Evolutionary conservation across 1,139 yeast genomes (phyloP), one percentile per base, ranked within the genome.

Genomic region (Blastobotrys aristatus): DNA sequence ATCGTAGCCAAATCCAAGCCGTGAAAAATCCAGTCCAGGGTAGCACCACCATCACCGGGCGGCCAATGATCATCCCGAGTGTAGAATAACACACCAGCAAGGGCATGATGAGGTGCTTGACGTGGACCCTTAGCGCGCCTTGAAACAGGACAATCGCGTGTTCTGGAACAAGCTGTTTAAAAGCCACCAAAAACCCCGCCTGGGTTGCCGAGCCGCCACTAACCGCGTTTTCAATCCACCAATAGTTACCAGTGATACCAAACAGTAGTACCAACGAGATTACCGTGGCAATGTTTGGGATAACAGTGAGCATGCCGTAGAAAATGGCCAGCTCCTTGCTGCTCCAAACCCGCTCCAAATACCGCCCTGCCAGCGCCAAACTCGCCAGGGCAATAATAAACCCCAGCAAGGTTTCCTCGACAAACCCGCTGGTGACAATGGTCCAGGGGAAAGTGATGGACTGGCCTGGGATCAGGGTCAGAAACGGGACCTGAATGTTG

Each of bases 141-240:
- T 79, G 74, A 61, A 84, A 80, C 36, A 89, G 67, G 24, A 79
- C 77, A 48, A 88, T 75, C 48, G 87, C 82, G 61, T 88, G 95
- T 62, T 90, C 97, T 4, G 97, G 97, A 29, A 86, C 80, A 57
- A 87, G 71, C 65, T 90, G 97, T 65, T 88, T 89, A 63, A 88
- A 79, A 7, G 89, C 94, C 31, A 90, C 95, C 50, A 89, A 69
- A 57, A 86, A 84, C 2, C 88, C 92, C 60, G 86, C 72, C 53
- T 84, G 73, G 50, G 87, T 69, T 1, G 88, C 80, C 37, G 80
- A 75, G 18, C 88, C 82, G 0, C 96, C 97, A 48, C 86, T 85
- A 44, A 83, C 67, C 3, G 84, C 48, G 20, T 43, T 46, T 20
- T 53, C 42, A 35, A 51, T 22, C 4, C 41, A 40, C 2, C 40